A percentile compares a stretch with the other conserved stretches of the same genome.
phyloP scores from a whole-genome alignment of 1,139 yeast genomes.

The Taiozyma sp. region DNA sequence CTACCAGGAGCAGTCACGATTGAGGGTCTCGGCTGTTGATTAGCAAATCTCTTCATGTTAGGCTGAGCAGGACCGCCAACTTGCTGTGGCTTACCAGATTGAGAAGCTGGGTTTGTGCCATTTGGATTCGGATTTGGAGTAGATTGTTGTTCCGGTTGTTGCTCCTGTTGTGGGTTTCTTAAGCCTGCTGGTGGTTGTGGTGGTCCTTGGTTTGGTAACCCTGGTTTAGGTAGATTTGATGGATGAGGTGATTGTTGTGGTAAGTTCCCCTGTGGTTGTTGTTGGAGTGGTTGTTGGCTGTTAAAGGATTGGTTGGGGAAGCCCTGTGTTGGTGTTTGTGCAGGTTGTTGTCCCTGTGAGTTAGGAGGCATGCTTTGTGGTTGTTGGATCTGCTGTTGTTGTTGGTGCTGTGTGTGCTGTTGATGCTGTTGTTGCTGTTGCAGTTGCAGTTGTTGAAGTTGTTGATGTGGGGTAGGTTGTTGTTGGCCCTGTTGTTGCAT shows the following conservation, averaged over 20 bases:
- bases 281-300: conserved; percentile 1
- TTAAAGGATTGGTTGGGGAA: background rate
- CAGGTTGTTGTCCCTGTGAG: conserved; percentile 15
- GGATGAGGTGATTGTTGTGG: conserved; percentile 2
- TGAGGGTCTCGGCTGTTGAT: conserved; percentile 1
- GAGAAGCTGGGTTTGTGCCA: conserved; percentile 11
- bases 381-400: conserved; percentile 4
- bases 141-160: background rate
- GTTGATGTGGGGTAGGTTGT: background rate
- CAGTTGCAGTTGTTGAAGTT: conserved; percentile 9
- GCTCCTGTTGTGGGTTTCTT: conserved; percentile 7
- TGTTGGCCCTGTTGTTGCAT: background rate
- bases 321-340: background rate
- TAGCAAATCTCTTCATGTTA: background rate
- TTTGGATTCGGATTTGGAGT: conserved; percentile 7
- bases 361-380: conserved; percentile 3
- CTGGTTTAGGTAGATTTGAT: conserved; percentile 1
- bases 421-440: conserved; percentile 2
- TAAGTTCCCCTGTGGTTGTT: conserved; percentile 4
- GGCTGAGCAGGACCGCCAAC: background rate
- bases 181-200: conserved; percentile 8
- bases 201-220: conserved; percentile 5
- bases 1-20: background rate
- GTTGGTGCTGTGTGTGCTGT: conserved; percentile 2
- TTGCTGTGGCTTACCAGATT: background rate